Percentiles rank a stretch among this genome's conserved stretches.
These are phyloP conservation scores for Akanthomyces muscarius DNA, from an alignment of 2,329 filamentous ascomycete genomes.

Conservation along the genomic window DNA sequence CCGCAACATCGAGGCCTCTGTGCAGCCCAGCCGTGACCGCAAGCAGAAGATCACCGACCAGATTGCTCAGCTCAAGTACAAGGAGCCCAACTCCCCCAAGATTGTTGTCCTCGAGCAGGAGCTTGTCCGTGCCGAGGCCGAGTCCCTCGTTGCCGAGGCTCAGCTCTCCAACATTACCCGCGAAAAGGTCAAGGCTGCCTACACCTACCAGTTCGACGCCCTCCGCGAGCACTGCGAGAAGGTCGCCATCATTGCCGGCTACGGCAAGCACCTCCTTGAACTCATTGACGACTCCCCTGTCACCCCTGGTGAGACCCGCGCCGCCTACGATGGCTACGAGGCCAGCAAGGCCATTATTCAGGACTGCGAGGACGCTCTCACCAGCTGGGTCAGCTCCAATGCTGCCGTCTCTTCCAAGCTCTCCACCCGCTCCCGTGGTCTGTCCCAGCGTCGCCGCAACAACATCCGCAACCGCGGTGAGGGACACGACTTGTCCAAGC, in stretches of 20 bases:
- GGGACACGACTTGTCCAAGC: conserved; percentile 75
- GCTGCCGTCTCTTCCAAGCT: conserved; percentile 84
- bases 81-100: conserved; percentile 96
- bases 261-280: conserved; percentile 96
- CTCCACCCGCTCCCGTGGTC: conserved; percentile 78
- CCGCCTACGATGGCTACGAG: conserved; percentile 96
- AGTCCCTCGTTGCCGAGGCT: conserved; percentile 97
- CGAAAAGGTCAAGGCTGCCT: conserved; percentile 98
- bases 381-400: conserved; percentile 92
- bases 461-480: conserved; percentile 66
- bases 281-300: conserved; percentile 95
- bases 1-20: conserved; percentile 96
- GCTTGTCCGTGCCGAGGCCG: conserved; percentile 94
- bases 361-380: conserved; percentile 95
- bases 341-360: conserved; percentile 98
- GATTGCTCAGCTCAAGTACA: conserved; percentile 98
- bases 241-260: conserved; percentile 94
- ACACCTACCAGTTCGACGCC: conserved; percentile 96
- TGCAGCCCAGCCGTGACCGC: conserved; percentile 97
- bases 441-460: conserved; percentile 78
- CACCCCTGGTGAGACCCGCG: conserved; percentile 91
- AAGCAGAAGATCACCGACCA: conserved; percentile 99
- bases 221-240: conserved; percentile 97
- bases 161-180: conserved; percentile 99
- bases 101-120: conserved; percentile 98